Base-by-base conservation (phyloP, 768 basidiomycete species). In the Mycena latifolia region DNA sequence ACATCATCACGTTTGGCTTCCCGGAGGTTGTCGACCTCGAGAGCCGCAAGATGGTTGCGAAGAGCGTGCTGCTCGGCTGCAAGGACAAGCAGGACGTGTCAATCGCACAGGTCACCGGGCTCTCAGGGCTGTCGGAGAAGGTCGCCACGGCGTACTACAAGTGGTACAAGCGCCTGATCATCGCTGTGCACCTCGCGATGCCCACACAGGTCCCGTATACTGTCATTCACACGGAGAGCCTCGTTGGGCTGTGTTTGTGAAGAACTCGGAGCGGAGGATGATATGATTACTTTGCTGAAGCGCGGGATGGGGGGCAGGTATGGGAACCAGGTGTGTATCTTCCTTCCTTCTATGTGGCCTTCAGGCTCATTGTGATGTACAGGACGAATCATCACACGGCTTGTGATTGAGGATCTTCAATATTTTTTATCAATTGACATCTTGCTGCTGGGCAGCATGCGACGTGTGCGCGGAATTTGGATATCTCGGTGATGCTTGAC, bases 21-120 rank as follows among this genome's bases (percentile, higher is more conserved):
- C 97, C 99, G 77, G 97, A 99, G 78, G 86, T 98, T 43, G 94
- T 99, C 65, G 95, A 98, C 74, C 86, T 99, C n/a, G 96, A 98
- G 71, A 90, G 88, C 69, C 89, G 94, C 66, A 95, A 90, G 79
- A 90, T 98, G 83, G 90, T 92, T 1, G 97, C 97, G 72, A 96
- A 98, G 79, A 94, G 91, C 22, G 89, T 99, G 29, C 74, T 99
- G 0, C 84, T 97, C 7, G 92, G 91, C 8, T 83, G 89, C 69
- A 93, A 90, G 79, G 90, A 90, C 74, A 88, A 86, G 64, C 76
- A 80, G 18, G 86, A 88, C 37, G 85, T 83, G 6, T 78, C 84
- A 43, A 77, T 77, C 59, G 72, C 67, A n/a, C 60, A 47, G 54
- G 63, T 68, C 31, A 71, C 71, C 12, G 78, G 82, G 25, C 80